Evolutionary conservation across 305 asterid genomes (phyloP).

Genomic region (Solanum hybrid): DNA sequence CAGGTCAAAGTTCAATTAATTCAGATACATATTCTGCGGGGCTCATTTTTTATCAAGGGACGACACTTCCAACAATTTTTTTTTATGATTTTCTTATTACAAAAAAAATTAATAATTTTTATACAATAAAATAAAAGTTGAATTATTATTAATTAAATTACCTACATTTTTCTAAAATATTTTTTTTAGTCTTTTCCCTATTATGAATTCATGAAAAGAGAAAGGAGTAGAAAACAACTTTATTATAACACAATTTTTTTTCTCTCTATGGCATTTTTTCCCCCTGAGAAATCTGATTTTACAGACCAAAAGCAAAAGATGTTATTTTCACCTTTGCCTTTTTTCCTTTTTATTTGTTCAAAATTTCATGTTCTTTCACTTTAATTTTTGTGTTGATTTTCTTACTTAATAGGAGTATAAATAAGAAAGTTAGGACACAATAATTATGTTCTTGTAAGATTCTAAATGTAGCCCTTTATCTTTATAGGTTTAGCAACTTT

Average conservation of each 20-base stretch:
- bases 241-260: neutral
- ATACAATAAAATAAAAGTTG: neutral
- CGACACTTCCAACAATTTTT: no score
- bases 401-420: neutral
- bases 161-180: neutral
- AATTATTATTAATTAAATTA: neutral
- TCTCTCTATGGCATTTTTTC: neutral
- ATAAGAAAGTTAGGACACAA: neutral
- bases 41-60: neutral
- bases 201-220: neutral
- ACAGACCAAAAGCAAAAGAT: neutral
- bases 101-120: neutral
- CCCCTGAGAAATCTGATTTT: neutral
- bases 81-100: neutral
- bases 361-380: neutral
- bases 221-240: neutral
- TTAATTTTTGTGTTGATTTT: neutral
- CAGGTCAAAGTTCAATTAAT: neutral
- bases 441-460: neutral
- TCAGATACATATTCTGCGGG: fast-evolving
- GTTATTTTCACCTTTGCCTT: neutral
- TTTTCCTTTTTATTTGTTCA: neutral
- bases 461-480: neutral
- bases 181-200: neutral
- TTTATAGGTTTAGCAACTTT: neutral